A percentile compares a stretch with the other conserved stretches of the same genome.
These are phyloP conservation scores for Cutaneotrichosporon daszewskae DNA, from an alignment of 1,284 basidiomycete species.

Conservation along the genomic window DNA sequence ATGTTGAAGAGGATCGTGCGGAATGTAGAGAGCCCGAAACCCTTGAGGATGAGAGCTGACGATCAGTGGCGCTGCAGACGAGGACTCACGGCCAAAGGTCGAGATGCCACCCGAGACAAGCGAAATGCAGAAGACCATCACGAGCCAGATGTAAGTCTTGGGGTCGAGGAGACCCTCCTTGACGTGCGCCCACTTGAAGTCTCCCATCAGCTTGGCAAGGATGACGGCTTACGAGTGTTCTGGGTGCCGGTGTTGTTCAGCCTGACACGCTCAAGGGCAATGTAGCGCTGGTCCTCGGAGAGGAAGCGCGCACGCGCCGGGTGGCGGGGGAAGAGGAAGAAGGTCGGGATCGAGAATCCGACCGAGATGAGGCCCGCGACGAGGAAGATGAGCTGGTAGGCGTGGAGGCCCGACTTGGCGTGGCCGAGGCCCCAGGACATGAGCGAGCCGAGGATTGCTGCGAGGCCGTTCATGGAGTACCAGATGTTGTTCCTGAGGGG, in stretches of 20 bases:
- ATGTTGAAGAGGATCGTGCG: conserved; percentile 39
- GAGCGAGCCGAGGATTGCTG: conserved; percentile 20
- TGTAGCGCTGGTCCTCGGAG: conserved; percentile 37
- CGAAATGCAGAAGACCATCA: conserved; percentile 28
- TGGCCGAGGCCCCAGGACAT: conserved; percentile 37
- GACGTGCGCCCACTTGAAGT: conserved; percentile 36
- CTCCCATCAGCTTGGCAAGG: not conserved
- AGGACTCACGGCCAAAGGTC: conserved; percentile 27
- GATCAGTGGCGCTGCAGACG: too few species aligned
- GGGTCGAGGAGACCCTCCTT: conserved; percentile 37
- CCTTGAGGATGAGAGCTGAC: conserved; percentile 2
- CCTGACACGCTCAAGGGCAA: conserved; percentile 46
- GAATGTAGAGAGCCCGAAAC: conserved; percentile 40
- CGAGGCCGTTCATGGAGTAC: conserved; percentile 22
- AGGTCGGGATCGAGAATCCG: conserved; percentile 22
- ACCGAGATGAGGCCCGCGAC: conserved; percentile 48
- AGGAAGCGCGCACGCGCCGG: conserved; percentile 43
- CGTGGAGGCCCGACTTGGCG: conserved; percentile 18
- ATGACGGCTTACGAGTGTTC: conserved; percentile 18
- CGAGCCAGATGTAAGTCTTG: conserved; percentile 36
- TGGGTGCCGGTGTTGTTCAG: conserved; percentile 44
- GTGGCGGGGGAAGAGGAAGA: conserved; percentile 34
- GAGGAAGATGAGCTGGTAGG: conserved; percentile 51
- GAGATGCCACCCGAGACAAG: conserved; percentile 37
- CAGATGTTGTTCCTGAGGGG: conserved; percentile 25